Base-by-base conservation (phyloP, 1,284 basidiomycete genomes). In the Phenoliferia sp. region DNA sequence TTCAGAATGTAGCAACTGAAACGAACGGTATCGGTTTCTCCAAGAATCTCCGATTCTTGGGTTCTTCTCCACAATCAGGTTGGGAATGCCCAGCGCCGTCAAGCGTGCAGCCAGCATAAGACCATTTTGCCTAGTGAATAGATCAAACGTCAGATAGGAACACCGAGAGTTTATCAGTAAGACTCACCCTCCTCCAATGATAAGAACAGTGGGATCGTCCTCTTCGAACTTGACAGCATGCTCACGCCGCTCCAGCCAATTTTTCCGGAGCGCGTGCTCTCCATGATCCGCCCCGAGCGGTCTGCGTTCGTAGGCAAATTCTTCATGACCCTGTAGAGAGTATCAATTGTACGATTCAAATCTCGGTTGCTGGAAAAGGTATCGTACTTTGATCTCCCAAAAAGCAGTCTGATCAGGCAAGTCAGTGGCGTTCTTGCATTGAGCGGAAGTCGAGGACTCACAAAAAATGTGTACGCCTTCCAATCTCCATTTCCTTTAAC, bases 11-110 rank as follows among this genome's bases (percentile, higher is more conserved):
- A 77, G 69, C 22, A 69, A 71, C 56, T 73, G 64, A 52, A 5
- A 7, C 17, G 5, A 19, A 52, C 48, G 48, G 68, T 76, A 77
- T 3, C 76, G 70, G 34, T 72, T 73, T 6, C 76, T 61, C 76
- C 77, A 78, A 16, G 68, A 74, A 63, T 78, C 77, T 17, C 76
- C 76, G 39, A 76, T 62, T 10, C 72, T 64, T 2, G 50, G 29
- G 56, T 74, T 75, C 64, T 74, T 76, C 65, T 79, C 78, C 35
- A 79, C 66, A 55, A 79, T 65, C 61, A 79, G 68, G 10, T 70
- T 71, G 32, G 66, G 63, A 33, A 79, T 67, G 22, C 76, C 78
- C 29, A 79, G 67, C n/a, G 69, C 62, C 2, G 68, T 69, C 12
- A 79, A 68, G 3, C 75, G 73, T 15, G 77, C 77, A 0, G 77